Percentiles rank a stretch among this genome's conserved stretches.
Conservation (phyloP, 306 rosid species). For the Cicer chorassanicum region DNA sequence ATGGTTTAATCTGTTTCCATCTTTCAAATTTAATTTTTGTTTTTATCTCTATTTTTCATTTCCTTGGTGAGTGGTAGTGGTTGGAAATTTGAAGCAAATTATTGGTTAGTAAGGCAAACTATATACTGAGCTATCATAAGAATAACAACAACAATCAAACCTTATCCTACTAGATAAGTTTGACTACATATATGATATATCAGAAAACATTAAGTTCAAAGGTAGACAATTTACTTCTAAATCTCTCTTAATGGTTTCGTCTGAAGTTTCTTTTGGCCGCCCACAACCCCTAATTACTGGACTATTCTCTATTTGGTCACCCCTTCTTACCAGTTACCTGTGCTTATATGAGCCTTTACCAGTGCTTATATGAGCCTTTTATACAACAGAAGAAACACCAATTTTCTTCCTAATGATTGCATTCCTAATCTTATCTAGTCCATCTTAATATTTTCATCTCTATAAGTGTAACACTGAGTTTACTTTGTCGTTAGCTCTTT, state of each 20-base stretch:
- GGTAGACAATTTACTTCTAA: neutral
- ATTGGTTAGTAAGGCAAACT: neutral
- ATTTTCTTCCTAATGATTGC: neutral
- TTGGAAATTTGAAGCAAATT: constrained; percentile 22
- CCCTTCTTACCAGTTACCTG: neutral
- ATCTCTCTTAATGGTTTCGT: neutral
- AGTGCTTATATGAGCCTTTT: neutral
- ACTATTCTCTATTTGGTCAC: neutral
- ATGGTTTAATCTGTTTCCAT: constrained; percentile 8
- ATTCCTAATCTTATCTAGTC: neutral
- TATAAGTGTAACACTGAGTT: neutral
- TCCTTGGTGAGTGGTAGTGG: neutral
- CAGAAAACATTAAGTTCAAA: constrained; percentile 19
- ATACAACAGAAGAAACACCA: neutral
- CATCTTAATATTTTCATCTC: constrained; percentile 1
- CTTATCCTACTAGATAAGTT: neutral
- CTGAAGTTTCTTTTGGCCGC: neutral
- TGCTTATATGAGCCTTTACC: neutral
- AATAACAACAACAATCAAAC: neutral
- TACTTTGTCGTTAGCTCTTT: neutral
- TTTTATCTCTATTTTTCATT: neutral
- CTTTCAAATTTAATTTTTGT: neutral
- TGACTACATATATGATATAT: neutral
- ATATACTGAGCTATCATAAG: neutral
- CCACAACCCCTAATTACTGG: neutral